Conservation (phyloP, 306 rosid genomes). For the Crataegus laevigata region DNA sequence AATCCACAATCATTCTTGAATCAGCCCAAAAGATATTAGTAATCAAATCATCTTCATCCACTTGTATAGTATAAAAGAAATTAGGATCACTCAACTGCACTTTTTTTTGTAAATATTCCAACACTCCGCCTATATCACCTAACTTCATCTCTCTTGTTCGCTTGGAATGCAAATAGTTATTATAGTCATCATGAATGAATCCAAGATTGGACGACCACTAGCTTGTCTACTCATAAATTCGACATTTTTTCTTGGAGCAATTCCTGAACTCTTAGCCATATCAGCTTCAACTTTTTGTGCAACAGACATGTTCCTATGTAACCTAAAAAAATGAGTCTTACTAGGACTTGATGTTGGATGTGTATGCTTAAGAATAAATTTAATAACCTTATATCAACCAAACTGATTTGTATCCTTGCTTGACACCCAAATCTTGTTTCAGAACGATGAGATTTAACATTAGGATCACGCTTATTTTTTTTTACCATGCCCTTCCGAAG, state of each 20-base stretch:
- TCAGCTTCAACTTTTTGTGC: neutral
- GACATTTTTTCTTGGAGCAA: neutral
- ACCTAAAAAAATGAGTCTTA: neutral
- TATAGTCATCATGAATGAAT: neutral
- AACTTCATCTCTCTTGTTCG: neutral
- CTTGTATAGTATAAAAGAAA: neutral
- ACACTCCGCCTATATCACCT: neutral
- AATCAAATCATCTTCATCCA: neutral
- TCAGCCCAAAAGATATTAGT: neutral
- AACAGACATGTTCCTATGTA: neutral
- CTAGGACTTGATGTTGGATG: neutral
- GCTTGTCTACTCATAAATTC: neutral
- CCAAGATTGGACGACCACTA: neutral
- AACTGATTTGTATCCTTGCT: neutral
- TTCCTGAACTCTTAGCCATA: neutral
- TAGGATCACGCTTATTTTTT: neutral
- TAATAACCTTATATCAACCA: neutral
- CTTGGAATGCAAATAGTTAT: neutral
- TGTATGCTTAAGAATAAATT: neutral
- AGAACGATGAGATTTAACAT: neutral
- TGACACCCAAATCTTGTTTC: neutral
- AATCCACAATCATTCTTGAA: neutral
- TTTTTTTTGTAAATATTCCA: neutral
- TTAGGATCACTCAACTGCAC: neutral
- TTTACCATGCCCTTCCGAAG: neutral